Base-by-base conservation (phyloP, 2,329 filamentous ascomycete species). In the Pseudohalonectria lignicola region DNA sequence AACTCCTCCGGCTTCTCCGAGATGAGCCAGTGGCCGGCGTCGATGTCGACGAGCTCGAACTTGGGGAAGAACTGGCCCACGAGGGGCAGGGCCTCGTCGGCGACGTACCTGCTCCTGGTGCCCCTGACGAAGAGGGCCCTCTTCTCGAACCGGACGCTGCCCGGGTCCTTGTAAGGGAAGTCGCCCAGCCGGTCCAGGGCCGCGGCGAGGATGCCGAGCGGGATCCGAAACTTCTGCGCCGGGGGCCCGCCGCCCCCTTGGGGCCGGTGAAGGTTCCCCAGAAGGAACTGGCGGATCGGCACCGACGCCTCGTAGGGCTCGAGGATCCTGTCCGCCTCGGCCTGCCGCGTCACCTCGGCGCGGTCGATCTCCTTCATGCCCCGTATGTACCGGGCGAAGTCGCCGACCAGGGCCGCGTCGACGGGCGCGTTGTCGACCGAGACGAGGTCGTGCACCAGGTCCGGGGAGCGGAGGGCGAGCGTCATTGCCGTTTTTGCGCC, bases 401-500 rank as follows among this genome's bases (percentile, higher is more conserved):
- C 76, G 45, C 72, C 76, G 45, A 75, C 72, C 4, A 96, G 69
- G 0, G 74, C 71, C 12, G 82, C 83, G 54, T 93, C 86, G 8
- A 94, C 71, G 2, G 90, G 90, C 4, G 88, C 86, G 54, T 96
- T 96, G 63, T 96, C 90, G 11, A 96, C 87, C 2, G 86, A 72
- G 20, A 95, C 72, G 37, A 96, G 64, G 49, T 81, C 76, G 13
- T 71, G 67, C 41, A 94, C 70, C 3, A 78, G 62, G 5, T 74
- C 64, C 0, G 86, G 85, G 1, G 76, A 70, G 31, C 72, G 67
- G 26, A 96, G 72, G 4, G 86, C 86, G 41, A 95, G 66, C 0
- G 82, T 69, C 90, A 96, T 95, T 49, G 86, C 86, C 2, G 82
- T 79, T 66, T 96, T 96, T 34, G 90, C 90, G 45, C 92, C 90